Conservation (phyloP, 768 basidiomycete species). For the Pluteus cervinus region DNA sequence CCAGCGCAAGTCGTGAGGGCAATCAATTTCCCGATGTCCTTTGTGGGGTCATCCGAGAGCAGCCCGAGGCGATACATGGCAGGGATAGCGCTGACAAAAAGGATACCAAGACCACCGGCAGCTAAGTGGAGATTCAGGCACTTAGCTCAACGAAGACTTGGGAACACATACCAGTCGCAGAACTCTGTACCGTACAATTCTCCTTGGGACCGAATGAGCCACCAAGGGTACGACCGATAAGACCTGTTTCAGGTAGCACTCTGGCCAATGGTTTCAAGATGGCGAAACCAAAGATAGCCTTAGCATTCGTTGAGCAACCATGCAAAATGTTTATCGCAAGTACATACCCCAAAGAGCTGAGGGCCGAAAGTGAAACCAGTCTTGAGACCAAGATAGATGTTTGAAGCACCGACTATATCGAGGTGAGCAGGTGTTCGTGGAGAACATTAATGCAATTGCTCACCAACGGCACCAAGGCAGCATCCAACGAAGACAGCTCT, state of each 20-base stretch:
- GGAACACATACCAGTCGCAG: constrained; percentile 37
- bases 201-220: constrained; percentile 63
- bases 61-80: constrained; percentile 54
- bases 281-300: constrained; percentile 54
- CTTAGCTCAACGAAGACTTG: constrained; percentile 9
- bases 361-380: constrained; percentile 65
- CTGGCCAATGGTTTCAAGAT: constrained; percentile 53
- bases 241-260: constrained; percentile 38
- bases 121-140: constrained; percentile 20
- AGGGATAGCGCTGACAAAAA: constrained; percentile 55
- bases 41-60: constrained; percentile 34
- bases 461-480: constrained; percentile 40
- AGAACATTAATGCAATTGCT: constrained; percentile 4
- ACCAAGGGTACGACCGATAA: constrained; percentile 39
- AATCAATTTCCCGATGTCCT: constrained; percentile 52
- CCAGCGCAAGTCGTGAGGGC: constrained; percentile 47
- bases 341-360: constrained; percentile 49
- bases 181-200: constrained; percentile 57
- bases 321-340: constrained; percentile 2
- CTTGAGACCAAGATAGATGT: constrained; percentile 65
- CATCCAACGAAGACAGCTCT: constrained; percentile 47
- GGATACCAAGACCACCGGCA: constrained; percentile 51
- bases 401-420: constrained; percentile 43
- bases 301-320: constrained; percentile 2
- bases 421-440: background rate